phyloP scores from a whole-genome alignment of 169 alveolate species.

The Babesia caballi region DNA sequence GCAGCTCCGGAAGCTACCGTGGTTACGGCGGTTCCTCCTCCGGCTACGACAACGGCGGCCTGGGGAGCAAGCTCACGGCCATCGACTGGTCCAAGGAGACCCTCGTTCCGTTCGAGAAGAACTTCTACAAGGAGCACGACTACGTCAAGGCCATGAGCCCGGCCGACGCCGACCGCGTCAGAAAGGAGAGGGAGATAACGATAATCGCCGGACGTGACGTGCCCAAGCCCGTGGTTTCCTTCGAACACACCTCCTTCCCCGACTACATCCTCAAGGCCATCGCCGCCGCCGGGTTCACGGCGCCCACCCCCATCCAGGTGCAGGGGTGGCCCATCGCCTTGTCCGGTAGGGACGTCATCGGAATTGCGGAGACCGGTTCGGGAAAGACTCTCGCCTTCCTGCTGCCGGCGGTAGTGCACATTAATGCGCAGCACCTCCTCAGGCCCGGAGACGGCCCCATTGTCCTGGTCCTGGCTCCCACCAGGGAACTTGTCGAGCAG shows the following conservation, averaged over 20 bases:
- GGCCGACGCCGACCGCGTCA: slow-evolving; percentile 82
- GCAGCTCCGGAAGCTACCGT: neutral
- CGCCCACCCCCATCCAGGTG: slow-evolving; percentile 95
- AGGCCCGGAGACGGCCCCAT: slow-evolving; percentile 96
- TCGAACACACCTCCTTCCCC: slow-evolving; percentile 91
- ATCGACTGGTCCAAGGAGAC: slow-evolving; percentile 84
- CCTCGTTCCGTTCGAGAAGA: slow-evolving; percentile 89
- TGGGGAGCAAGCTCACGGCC: slow-evolving; percentile 76
- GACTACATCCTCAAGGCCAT: slow-evolving; percentile 86
- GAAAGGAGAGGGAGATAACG: slow-evolving; percentile 83
- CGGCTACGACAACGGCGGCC: slow-evolving; percentile 27
- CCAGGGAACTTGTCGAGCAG: slow-evolving; percentile 98
- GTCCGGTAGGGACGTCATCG: slow-evolving; percentile 95
- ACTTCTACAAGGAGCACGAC: slow-evolving; percentile 89
- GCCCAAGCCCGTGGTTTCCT: slow-evolving; percentile 89
- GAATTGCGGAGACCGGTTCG: slow-evolving; percentile 98
- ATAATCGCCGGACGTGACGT: slow-evolving; percentile 83
- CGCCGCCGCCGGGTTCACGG: slow-evolving; percentile 79
- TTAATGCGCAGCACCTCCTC: slow-evolving; percentile 85
- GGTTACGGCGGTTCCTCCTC: slow-evolving; percentile 15
- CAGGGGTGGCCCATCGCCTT: slow-evolving; percentile 96
- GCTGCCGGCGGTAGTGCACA: slow-evolving; percentile 94
- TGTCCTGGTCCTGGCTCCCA: slow-evolving; percentile 97
- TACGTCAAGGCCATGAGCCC: slow-evolving; percentile 77
- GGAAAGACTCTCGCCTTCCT: slow-evolving; percentile 97